Evolutionary conservation across 2,329 filamentous ascomycete genomes (phyloP).

Genomic region (Nemania abortiva): DNA sequence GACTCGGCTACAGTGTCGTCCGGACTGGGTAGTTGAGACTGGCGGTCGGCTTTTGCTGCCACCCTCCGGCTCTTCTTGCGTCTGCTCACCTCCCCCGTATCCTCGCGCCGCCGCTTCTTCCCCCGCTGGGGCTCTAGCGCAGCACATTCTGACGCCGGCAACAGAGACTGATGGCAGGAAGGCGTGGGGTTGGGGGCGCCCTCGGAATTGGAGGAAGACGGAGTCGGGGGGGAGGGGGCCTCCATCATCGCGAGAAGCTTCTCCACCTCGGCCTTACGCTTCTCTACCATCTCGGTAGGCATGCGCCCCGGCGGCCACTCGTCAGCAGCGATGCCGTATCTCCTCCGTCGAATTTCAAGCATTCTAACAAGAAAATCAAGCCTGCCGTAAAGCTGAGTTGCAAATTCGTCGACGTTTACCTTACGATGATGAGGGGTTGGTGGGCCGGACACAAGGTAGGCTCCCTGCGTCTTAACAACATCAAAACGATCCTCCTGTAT

Average conservation of each 20-base stretch:
- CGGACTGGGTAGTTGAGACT: background rate
- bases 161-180: constrained; percentile 5
- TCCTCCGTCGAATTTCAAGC: background rate
- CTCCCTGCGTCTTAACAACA: background rate
- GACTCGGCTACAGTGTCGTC: background rate
- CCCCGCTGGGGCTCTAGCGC: background rate
- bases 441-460: background rate
- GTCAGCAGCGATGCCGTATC: background rate
- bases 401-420: constrained; percentile 1
- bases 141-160: background rate
- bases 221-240: background rate
- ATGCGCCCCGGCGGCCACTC: background rate
- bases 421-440: constrained; percentile 1
- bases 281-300: background rate
- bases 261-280: background rate
- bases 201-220: constrained; percentile 1
- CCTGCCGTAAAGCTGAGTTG: background rate
- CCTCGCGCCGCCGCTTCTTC: background rate
- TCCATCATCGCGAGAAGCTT: background rate
- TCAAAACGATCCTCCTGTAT: background rate
- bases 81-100: background rate
- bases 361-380: constrained; percentile 1
- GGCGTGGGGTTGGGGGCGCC: background rate
- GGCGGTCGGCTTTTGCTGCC: background rate
- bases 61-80: background rate